phyloP scores from a whole-genome alignment of 768 basidiomycete genomes.

The Naganishia kalamii region DNA sequence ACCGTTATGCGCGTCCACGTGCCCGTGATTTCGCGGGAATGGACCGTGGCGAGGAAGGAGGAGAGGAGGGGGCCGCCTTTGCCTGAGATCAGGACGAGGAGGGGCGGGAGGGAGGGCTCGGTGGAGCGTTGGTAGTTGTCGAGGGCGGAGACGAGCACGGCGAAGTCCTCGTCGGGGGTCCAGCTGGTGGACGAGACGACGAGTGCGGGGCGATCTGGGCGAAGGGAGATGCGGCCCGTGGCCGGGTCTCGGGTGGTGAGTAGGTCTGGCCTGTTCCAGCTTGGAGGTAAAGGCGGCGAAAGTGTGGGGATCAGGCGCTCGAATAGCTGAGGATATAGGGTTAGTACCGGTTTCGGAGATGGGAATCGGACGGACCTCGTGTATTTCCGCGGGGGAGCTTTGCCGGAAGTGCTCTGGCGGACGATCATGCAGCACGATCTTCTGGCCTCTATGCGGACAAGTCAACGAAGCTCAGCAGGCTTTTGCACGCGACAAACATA shows the following conservation, averaged over 20 bases:
- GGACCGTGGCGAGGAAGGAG: conserved; percentile 66
- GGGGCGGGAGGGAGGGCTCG: conserved; percentile 61
- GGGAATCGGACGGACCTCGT: conserved; percentile 56
- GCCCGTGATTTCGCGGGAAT: conserved; percentile 52
- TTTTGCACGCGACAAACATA: conserved; percentile 51
- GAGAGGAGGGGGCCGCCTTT: conserved; percentile 68
- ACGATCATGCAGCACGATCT: conserved; percentile 75
- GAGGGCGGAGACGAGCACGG: conserved; percentile 71
- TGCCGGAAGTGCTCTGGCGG: conserved; percentile 79
- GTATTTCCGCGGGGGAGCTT: conserved; percentile 62
- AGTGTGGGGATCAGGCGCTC: conserved; percentile 51
- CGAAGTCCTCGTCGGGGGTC: conserved; percentile 96
- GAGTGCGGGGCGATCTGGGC: conserved; percentile 72
- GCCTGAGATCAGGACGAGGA: conserved; percentile 81
- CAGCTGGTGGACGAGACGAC: conserved; percentile 89
- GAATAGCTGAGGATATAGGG: conserved; percentile 43
- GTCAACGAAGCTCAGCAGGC: conserved; percentile 15
- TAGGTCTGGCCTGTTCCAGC: conserved; percentile 50
- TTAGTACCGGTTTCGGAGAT: neutral
- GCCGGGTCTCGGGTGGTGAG: conserved; percentile 23
- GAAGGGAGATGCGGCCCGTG: conserved; percentile 27
- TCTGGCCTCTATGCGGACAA: conserved; percentile 58
- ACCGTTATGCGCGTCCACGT: conserved; percentile 53
- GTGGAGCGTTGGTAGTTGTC: conserved; percentile 56
- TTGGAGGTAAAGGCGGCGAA: conserved; percentile 56